A percentile compares a stretch with the other conserved stretches of the same genome.
Evolutionary conservation across 2,329 filamentous ascomycete genomes (phyloP).

Genomic region (Ophiocordyceps sinensis): DNA sequence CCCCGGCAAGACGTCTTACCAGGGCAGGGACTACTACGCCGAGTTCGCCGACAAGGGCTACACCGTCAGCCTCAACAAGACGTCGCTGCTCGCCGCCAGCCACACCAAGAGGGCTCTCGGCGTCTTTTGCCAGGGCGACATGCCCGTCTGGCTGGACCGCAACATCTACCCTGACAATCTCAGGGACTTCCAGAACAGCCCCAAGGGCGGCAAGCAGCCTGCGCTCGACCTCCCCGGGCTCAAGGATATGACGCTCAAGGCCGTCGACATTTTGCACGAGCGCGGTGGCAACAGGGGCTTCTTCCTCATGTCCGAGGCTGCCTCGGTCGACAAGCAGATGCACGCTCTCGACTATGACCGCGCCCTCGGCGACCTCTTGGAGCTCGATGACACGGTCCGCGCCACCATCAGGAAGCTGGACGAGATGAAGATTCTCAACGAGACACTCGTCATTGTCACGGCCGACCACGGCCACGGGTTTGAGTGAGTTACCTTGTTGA

Average conservation of each 20-base stretch:
- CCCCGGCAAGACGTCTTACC: slow-evolving; percentile 46
- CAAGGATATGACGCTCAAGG: slow-evolving; percentile 83
- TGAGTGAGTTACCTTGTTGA: slow-evolving; percentile 30
- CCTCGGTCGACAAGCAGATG: slow-evolving; percentile 84
- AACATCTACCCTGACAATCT: slow-evolving; percentile 67
- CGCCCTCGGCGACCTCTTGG: slow-evolving; percentile 69
- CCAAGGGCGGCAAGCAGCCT: slow-evolving; percentile 46
- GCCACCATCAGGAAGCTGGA: slow-evolving; percentile 60
- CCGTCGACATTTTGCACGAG: slow-evolving; percentile 61
- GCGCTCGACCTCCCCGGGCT: slow-evolving; percentile 68
- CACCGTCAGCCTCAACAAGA: slow-evolving; percentile 59
- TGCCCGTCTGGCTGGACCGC: slow-evolving; percentile 77
- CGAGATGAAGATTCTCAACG: slow-evolving; percentile 49
- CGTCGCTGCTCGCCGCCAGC: slow-evolving; percentile 43
- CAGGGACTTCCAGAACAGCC: slow-evolving; percentile 49
- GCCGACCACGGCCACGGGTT: slow-evolving; percentile 88
- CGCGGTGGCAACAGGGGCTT: slow-evolving; percentile 57
- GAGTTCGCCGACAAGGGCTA: slow-evolving; percentile 62
- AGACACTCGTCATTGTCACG: slow-evolving; percentile 67
- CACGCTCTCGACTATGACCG: slow-evolving; percentile 75
- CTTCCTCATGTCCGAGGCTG: slow-evolving; percentile 80
- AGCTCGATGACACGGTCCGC: slow-evolving; percentile 71
- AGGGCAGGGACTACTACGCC: slow-evolving; percentile 65
- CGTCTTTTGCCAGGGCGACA: slow-evolving; percentile 60
- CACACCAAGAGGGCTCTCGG: slow-evolving; percentile 54